Percentiles rank a stretch among this genome's conserved stretches.
These are phyloP conservation scores for Pythium chondricola DNA, from an alignment of 352 stramenopile genomes.

Conservation along the genomic window DNA sequence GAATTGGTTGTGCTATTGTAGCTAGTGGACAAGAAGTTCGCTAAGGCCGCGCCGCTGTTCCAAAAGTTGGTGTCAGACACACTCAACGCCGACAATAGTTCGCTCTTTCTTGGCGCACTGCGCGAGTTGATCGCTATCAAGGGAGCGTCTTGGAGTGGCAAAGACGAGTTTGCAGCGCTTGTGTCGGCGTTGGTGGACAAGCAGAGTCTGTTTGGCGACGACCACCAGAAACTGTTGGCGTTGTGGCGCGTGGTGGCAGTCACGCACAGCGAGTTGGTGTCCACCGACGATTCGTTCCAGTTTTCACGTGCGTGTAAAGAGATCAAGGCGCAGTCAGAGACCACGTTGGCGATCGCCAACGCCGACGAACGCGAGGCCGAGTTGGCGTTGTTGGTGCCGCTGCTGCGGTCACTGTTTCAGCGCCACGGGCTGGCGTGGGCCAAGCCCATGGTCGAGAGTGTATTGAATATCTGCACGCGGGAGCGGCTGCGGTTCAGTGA, in stretches of 20 bases:
- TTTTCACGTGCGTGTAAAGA: constrained; percentile 66
- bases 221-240: constrained; percentile 17
- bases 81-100: constrained; percentile 27
- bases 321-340: constrained; percentile 47
- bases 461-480: constrained; percentile 45
- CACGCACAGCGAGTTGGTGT: constrained; percentile 60
- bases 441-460: constrained; percentile 49
- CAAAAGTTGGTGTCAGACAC: constrained; percentile 37
- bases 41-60: constrained; percentile 58
- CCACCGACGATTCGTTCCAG: constrained; percentile 79
- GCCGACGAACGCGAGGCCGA: constrained; percentile 1
- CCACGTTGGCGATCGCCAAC: constrained; percentile 3
- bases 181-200: constrained; percentile 36
- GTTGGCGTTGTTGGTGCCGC: constrained; percentile 43
- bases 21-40: constrained; percentile 72
- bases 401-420: constrained; percentile 51
- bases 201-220: constrained; percentile 15
- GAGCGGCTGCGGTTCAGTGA: constrained; percentile 47
- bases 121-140: constrained; percentile 41
- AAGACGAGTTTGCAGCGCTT: constrained; percentile 45
- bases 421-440: constrained; percentile 52
- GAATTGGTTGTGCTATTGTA: too few relatives aligned
- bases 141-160: constrained; percentile 33
- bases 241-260: constrained; percentile 53
- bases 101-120: constrained; percentile 42